phyloP scores from a whole-genome alignment of 163 green algal genomes.

The Prototheca cutis region DNA sequence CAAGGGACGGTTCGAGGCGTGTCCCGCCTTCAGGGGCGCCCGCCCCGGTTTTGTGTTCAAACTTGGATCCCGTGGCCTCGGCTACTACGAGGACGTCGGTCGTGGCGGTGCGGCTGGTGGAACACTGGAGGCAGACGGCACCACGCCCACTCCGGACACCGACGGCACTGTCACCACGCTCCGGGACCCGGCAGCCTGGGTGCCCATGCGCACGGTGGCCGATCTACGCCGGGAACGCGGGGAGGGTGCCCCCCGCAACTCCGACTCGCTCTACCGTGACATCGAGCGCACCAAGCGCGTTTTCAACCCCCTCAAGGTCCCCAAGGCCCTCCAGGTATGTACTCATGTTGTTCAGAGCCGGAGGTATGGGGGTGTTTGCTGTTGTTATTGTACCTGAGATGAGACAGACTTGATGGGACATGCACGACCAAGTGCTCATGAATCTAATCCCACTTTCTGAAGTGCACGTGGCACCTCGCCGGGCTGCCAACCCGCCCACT shows the following conservation, averaged over 20 bases:
- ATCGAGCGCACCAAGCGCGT: conserved; percentile 67
- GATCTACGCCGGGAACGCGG: conserved; percentile 68
- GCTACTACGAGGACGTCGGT: conserved; percentile 70
- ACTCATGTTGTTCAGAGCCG: not conserved
- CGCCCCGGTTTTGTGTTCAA: conserved; percentile 62
- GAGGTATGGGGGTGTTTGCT: not conserved
- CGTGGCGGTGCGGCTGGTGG: not conserved
- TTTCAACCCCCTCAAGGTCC: conserved; percentile 90
- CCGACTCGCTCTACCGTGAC: conserved; percentile 79
- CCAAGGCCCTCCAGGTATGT: conserved; percentile 55
- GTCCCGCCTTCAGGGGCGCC: conserved; percentile 40
- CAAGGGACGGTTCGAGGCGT: conserved; percentile 28
- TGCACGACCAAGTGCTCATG: too few relatives aligned
- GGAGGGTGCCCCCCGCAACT: conserved; percentile 68
- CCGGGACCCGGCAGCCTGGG: conserved; percentile 47
- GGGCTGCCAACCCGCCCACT: too few relatives aligned
- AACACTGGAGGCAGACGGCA: not conserved
- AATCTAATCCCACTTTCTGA: too few relatives aligned
- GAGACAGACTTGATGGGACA: not conserved
- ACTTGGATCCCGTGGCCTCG: conserved; percentile 47
- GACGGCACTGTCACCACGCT: not conserved
- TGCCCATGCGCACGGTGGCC: conserved; percentile 78
- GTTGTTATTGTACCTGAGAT: not conserved
- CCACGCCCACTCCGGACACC: not conserved
- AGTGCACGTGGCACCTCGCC: too few relatives aligned